Evolutionary conservation across 495 filamentous ascomycete species (phyloP).

Genomic region (Hypoxylon lenormandii): DNA sequence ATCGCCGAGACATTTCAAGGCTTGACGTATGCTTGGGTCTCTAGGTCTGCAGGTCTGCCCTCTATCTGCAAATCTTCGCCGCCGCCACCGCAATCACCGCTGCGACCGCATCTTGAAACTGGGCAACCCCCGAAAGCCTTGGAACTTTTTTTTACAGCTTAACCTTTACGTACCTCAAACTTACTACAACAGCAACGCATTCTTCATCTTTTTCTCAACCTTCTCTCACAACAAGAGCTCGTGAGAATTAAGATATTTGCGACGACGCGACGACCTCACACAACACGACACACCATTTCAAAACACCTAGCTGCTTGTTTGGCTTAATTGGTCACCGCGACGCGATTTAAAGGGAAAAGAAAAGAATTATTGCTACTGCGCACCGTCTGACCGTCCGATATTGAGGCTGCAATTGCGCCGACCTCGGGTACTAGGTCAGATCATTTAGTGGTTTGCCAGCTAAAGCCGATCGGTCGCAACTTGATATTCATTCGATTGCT

Average conservation of each 20-base stretch:
- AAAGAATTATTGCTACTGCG: conserved; percentile 8
- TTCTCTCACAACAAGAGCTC: conserved; percentile 15
- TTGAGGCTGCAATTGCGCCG: conserved; percentile 23
- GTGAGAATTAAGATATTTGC: neutral
- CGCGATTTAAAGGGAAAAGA: neutral
- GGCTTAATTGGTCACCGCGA: too few relatives aligned
- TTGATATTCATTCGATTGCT: conserved; percentile 36
- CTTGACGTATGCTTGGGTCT: conserved; percentile 48
- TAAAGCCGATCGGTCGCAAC: conserved; percentile 16
- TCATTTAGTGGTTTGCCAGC: conserved; percentile 41
- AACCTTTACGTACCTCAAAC: neutral
- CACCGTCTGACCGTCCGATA: neutral
- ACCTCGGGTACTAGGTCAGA: conserved; percentile 20
- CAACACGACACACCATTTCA: neutral
- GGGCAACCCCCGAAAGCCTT: conserved; percentile 3
- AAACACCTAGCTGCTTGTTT: neutral
- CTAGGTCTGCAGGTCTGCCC: conserved; percentile 5
- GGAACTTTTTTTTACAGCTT: neutral
- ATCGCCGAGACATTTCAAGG: conserved; percentile 37
- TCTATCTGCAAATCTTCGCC: conserved; percentile 40
- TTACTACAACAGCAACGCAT: conserved; percentile 18
- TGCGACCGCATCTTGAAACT: conserved; percentile 34
- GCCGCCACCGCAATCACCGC: conserved; percentile 29
- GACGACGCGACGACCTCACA: neutral
- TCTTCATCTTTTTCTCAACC: conserved; percentile 27